A percentile compares a stretch with the other conserved stretches of the same genome.
Evolutionary conservation across 768 basidiomycete genomes (phyloP).

Genomic region (Phaeolepiota aurea): DNA sequence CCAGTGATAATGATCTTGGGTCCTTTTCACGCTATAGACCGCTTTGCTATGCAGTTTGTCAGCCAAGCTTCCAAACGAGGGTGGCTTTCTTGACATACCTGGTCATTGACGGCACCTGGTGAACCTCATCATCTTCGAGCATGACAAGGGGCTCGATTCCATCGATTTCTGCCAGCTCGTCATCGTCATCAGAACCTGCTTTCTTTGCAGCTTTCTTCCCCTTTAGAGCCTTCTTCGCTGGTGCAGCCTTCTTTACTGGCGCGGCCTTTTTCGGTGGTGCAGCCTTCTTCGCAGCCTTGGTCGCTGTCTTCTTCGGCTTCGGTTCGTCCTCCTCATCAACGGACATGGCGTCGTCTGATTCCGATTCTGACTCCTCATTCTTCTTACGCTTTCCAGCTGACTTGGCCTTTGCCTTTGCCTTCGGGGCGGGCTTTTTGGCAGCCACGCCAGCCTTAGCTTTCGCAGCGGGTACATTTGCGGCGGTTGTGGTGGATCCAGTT

Average conservation of each 20-base stretch:
- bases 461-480: slow-evolving; percentile 4
- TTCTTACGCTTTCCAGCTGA: slow-evolving; percentile 1
- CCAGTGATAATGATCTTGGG: slow-evolving; percentile 33
- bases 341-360: slow-evolving; percentile 9
- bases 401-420: slow-evolving; percentile 2
- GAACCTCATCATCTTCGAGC: slow-evolving; percentile 23
- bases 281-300: neutral
- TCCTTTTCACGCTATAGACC: slow-evolving; percentile 25
- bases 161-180: slow-evolving; percentile 26
- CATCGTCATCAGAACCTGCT: slow-evolving; percentile 5
- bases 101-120: slow-evolving; percentile 20
- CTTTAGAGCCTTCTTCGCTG: neutral
- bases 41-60: slow-evolving; percentile 12
- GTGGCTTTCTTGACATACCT: slow-evolving; percentile 10
- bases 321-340: slow-evolving; percentile 10
- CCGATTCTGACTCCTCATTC: slow-evolving; percentile 8
- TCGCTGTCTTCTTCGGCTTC: slow-evolving; percentile 10
- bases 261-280: neutral
- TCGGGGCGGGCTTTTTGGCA: slow-evolving; percentile 7
- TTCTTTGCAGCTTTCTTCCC: neutral
- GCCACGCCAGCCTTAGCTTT: slow-evolving; percentile 5
- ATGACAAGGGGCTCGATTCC: slow-evolving; percentile 27
- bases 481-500: slow-evolving; percentile 11
- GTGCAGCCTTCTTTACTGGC: neutral
- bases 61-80: neutral